Percentiles rank a stretch among this genome's conserved stretches.
Evolutionary conservation across 1,284 basidiomycete genomes (phyloP).

Genomic region (Anthracocystis walkeri): DNA sequence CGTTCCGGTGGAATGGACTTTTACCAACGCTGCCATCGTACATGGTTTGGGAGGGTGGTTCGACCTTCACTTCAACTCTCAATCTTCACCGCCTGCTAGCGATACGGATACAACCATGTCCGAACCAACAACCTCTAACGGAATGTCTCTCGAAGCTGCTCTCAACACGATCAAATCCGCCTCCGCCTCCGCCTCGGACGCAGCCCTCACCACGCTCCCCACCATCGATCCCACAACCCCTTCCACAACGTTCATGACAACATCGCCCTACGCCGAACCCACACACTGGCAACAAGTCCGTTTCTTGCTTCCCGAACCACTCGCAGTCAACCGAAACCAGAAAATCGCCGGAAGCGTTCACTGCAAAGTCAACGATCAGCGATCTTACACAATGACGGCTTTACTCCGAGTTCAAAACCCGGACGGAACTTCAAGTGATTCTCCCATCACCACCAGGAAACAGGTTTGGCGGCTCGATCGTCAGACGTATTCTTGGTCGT

Average conservation of each 20-base stretch:
- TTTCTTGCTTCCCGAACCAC: constrained; percentile 61
- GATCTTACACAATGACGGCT: constrained; percentile 61
- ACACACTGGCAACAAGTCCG: constrained; percentile 68
- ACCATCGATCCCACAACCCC: constrained; percentile 27
- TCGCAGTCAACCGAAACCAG: constrained; percentile 64
- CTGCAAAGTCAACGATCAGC: constrained; percentile 61
- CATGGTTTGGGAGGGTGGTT: constrained; percentile 67
- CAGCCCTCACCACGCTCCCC: constrained; percentile 24
- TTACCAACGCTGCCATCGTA: constrained; percentile 49
- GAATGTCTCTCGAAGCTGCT: constrained; percentile 23
- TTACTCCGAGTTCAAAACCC: constrained; percentile 30
- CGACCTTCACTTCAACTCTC: constrained; percentile 62
- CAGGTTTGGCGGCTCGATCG: constrained; percentile 62
- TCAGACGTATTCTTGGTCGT: constrained; percentile 66
- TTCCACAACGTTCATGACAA: constrained; percentile 55
- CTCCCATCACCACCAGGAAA: constrained; percentile 23
- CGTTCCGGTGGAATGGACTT: constrained; percentile 59
- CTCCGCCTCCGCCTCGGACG: constrained; percentile 10
- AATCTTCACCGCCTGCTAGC: constrained; percentile 10
- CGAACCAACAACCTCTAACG: constrained; percentile 10
- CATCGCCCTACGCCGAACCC: constrained; percentile 61
- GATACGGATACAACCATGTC: constrained; percentile 30
- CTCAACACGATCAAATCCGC: constrained; percentile 22
- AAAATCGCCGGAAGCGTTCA: constrained; percentile 58
- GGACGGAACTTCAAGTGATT: constrained; percentile 30